Evolutionary conservation across 371 early-diverging fungal species (phyloP), one percentile per base, ranked within the genome.

Genomic region (Mucor irregularis): DNA sequence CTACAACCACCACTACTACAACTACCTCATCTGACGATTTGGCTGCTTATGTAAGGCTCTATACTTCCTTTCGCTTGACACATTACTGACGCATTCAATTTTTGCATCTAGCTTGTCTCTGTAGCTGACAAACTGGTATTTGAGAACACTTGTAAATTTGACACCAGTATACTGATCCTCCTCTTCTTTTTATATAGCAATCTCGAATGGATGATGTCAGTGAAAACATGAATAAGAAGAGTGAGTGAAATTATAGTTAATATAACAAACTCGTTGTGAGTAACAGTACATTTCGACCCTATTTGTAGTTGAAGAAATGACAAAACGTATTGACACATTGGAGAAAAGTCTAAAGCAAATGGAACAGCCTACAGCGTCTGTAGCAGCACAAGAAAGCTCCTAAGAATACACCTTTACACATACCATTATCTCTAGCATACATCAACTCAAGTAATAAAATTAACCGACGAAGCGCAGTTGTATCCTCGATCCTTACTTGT

Each of bases 251-350:
- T 31, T 31, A 31, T 31, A 31, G 5, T 31, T 31, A 31, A 11
- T n/a, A n/a, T n/a, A n/a, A n/a, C n/a, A n/a, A n/a, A n/a, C n/a
- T n/a, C n/a, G n/a, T n/a, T n/a, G n/a, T n/a, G n/a, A n/a, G n/a
- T n/a, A n/a, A n/a, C n/a, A n/a, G n/a, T n/a, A n/a, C n/a, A n/a
- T n/a, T n/a, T n/a, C n/a, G n/a, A n/a, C n/a, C n/a, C n/a, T n/a
- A n/a, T n/a, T n/a, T n/a, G n/a, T n/a, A 60, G 62, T 56, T 8
- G 62, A 62, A 37, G 57, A 62, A 34, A 62, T 62, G 47, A 35
- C 46, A 3, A 56, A 39, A 26, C 51, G 57, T 13, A 46, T 62
- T 0, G 47, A 62, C 19, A 40, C 62, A 10, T 42, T 62, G 8
- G 62, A 62, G 35, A 51, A 46, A n/a, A 52, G 35, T n/a, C 33